Evolutionary conservation across 139 green algal species (phyloP).

Genomic region (Micromonas pusilla): DNA sequence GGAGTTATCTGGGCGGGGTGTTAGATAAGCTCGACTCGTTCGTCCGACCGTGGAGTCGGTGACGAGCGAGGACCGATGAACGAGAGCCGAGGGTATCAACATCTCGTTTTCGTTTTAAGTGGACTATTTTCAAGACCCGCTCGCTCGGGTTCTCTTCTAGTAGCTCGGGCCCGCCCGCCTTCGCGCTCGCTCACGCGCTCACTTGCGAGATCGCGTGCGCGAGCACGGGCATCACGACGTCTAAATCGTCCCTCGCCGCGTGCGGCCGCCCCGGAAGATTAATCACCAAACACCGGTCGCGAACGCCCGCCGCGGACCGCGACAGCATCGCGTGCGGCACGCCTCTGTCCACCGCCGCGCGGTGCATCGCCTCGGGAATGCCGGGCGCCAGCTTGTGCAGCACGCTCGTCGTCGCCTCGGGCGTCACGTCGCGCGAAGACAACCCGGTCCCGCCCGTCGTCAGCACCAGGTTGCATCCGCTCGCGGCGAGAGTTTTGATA

Average conservation of each 20-base stretch:
- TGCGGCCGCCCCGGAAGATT: constrained; percentile 25
- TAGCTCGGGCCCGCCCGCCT: no score
- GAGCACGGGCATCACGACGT: not conserved
- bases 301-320: constrained; percentile 1
- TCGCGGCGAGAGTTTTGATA: not conserved
- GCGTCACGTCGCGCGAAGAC: constrained; percentile 17
- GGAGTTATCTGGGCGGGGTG: no score
- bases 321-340: constrained; percentile 4
- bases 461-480: constrained; percentile 15
- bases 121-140: no score
- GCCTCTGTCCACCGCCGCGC: no score
- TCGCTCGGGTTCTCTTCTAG: no score
- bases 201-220: not conserved
- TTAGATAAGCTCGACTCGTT: no score
- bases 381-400: not conserved
- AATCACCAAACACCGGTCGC: not conserved
- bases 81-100: no score
- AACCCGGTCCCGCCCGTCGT: constrained; percentile 24
- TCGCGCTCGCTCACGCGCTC: no score
- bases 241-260: not conserved
- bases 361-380: not conserved
- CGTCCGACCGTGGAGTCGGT: no score
- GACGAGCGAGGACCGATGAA: no score
- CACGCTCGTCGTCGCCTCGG: constrained; percentile 18
- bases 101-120: no score